Conservation (phyloP, 2,329 filamentous ascomycete genomes). For the Cytospora chrysosperma region DNA sequence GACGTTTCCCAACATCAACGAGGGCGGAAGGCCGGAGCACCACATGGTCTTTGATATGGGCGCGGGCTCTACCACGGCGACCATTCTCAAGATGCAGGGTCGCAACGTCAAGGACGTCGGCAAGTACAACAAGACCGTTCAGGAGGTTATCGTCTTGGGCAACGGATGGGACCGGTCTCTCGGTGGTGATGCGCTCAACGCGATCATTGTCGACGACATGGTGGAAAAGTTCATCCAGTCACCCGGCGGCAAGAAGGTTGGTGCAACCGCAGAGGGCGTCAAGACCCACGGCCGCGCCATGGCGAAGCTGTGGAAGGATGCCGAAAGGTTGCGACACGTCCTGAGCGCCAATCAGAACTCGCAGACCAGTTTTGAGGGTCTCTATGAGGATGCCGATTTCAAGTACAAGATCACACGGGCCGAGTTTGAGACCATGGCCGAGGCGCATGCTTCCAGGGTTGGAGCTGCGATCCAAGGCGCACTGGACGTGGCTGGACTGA, state of each 20-base stretch:
- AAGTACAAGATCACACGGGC: conserved; percentile 81
- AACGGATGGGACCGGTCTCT: conserved; percentile 86
- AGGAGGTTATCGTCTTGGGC: conserved; percentile 89
- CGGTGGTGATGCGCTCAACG: conserved; percentile 86
- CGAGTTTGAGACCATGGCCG: conserved; percentile 77
- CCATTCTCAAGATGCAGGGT: conserved; percentile 85
- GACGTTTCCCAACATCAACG: conserved; percentile 80
- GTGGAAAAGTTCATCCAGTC: conserved; percentile 73
- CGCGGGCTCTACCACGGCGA: conserved; percentile 88
- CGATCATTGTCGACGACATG: conserved; percentile 87
- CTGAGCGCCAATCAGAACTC: conserved; percentile 91
- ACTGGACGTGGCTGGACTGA: conserved; percentile 69
- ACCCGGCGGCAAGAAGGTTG: conserved; percentile 63
- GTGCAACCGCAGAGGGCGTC: conserved; percentile 62
- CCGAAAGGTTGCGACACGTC: conserved; percentile 81
- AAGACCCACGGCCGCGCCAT: conserved; percentile 77
- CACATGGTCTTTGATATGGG: conserved; percentile 98
- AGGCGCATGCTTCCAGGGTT: conserved; percentile 67
- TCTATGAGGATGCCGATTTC: conserved; percentile 92
- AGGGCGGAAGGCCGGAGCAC: conserved; percentile 83
- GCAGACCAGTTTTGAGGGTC: conserved; percentile 75
- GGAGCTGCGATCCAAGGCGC: conserved; percentile 69
- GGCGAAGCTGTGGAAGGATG: conserved; percentile 90
- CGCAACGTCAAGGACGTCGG: conserved; percentile 86
- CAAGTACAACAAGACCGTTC: conserved; percentile 93